Base-by-base conservation (phyloP, 768 basidiomycete species). In the Russula ochroleuca region DNA sequence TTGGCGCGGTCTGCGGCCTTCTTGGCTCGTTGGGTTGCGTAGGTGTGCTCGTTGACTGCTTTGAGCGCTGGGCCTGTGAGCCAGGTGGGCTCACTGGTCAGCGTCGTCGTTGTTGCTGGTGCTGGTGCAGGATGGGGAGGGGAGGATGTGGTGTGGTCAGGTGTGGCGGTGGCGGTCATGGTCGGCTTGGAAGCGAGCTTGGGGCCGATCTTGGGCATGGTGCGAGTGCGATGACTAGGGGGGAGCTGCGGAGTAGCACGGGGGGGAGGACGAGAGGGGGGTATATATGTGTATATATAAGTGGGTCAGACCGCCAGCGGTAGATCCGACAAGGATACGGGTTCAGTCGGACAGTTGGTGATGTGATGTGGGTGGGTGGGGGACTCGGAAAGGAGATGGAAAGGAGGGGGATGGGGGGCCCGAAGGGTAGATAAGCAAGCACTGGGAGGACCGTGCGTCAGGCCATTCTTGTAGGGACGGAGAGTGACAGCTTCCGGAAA, bases 1-100 rank as follows among this genome's bases (percentile, higher is more conserved):
- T 67, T 68, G 57, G 67, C 66, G 25, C 67, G 67, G 31, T 68
- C 67, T 0, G 50, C 21, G 23, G 67, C 65, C n/a, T 68, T 67
- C 66, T 60, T 67, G 4, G 62, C 59, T 9, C 67, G 67, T 41
- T 68, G 67, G 1, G 59, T 61, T 2, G 57, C 62, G 56, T 55
- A 57, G 5, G 58, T 52, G 40, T 58, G 65, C n/a, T 67, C 67
- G 40, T 59, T 52, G 3, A 21, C 59, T 0, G 51, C 66, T 19
- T 68, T 68, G 54, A 67, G 56, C 0, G 67, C 62, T 19, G 47
- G 1, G 33, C 63, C 48, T 2, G 53, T 56, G 31, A 64, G 63
- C 63, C 63, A 64, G 58, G 21, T 1, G 28, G 53, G 53, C 21
- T 64, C 63, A 28, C 8, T 59, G 37, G 54, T 19, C 23, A 21